A percentile compares a stretch with the other conserved stretches of the same genome.
Conservation (phyloP, 2,329 filamentous ascomycete species). For the Cladosporium austrohemisphaericum region DNA sequence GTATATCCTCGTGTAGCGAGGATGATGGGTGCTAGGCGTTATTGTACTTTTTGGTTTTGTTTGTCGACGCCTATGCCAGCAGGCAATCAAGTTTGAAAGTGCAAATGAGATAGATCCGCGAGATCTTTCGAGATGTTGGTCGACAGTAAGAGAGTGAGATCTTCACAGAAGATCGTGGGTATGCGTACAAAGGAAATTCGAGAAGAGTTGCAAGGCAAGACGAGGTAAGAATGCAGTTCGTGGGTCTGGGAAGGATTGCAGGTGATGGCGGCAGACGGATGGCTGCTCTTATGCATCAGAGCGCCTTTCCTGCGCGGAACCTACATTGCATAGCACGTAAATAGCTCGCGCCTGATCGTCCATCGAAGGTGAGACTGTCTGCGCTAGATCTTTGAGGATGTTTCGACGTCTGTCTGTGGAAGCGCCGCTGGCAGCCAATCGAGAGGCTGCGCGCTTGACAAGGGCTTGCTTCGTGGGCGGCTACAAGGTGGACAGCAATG, state of each 20-base stretch:
- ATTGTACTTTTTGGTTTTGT: background rate
- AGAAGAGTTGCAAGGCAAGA: constrained; percentile 1
- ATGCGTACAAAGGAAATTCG: background rate
- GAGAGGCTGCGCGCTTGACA: background rate
- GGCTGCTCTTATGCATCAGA: constrained; percentile 4
- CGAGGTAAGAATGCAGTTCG: constrained; percentile 5
- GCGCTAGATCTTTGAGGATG: background rate
- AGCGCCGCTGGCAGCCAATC: constrained; percentile 12
- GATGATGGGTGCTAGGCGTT: constrained; percentile 30
- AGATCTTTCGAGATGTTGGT: background rate
- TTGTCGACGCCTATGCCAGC: constrained; percentile 24
- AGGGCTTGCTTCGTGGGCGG: constrained; percentile 9
- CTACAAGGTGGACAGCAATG: background rate
- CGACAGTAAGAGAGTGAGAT: background rate
- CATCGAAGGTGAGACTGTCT: background rate
- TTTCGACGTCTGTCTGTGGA: constrained; percentile 9
- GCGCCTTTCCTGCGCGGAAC: background rate
- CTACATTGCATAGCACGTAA: constrained; percentile 6
- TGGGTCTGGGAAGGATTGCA: background rate
- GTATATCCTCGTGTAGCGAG: no score
- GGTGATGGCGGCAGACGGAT: background rate
- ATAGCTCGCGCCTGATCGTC: background rate
- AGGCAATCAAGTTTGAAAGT: constrained; percentile 21
- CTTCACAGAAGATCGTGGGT: background rate
- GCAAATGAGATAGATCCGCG: no score